Conservation (phyloP, 305 asterid species). For the Fraxinus angustifolia region DNA sequence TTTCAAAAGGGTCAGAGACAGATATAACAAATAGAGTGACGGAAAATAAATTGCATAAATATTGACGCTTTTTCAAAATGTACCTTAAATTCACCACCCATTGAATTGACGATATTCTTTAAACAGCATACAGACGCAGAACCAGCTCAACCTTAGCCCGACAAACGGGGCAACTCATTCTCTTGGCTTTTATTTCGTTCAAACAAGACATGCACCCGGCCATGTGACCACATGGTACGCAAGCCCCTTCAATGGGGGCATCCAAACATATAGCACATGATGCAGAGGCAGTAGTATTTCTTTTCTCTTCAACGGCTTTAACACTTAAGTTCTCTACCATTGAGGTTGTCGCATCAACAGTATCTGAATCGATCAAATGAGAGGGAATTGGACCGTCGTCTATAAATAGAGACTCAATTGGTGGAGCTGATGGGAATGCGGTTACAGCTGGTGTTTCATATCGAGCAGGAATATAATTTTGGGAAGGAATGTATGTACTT, state of each 20-base stretch:
- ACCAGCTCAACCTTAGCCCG: slow-evolving; percentile 81
- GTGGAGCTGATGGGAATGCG: slow-evolving; percentile 64
- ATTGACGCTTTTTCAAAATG: neutral
- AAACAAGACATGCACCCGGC: slow-evolving; percentile 95
- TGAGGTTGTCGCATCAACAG: slow-evolving; percentile 36
- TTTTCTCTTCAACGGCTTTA: slow-evolving; percentile 25
- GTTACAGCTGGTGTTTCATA: slow-evolving; percentile 30
- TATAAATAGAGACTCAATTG: slow-evolving; percentile 19
- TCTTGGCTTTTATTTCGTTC: slow-evolving; percentile 64
- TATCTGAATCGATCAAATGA: slow-evolving; percentile 51
- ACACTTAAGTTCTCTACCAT: slow-evolving; percentile 14
- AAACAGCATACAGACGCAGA: slow-evolving; percentile 70
- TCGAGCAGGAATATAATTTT: slow-evolving; percentile 15
- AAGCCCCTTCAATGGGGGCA: slow-evolving; percentile 85
- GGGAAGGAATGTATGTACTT: slow-evolving; percentile 24
- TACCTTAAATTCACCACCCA: neutral
- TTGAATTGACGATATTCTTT: neutral
- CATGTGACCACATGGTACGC: slow-evolving; percentile 97
- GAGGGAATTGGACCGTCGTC: slow-evolving; percentile 56
- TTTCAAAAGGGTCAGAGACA: neutral
- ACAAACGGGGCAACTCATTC: slow-evolving; percentile 95
- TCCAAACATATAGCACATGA: slow-evolving; percentile 78
- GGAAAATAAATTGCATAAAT: neutral
- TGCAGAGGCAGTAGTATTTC: slow-evolving; percentile 35
- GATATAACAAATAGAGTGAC: neutral